Evolutionary conservation across 108 stramenopile genomes (phyloP), one percentile per base, ranked within the genome.

Genomic region (Cylindrotheca fusiformis): DNA sequence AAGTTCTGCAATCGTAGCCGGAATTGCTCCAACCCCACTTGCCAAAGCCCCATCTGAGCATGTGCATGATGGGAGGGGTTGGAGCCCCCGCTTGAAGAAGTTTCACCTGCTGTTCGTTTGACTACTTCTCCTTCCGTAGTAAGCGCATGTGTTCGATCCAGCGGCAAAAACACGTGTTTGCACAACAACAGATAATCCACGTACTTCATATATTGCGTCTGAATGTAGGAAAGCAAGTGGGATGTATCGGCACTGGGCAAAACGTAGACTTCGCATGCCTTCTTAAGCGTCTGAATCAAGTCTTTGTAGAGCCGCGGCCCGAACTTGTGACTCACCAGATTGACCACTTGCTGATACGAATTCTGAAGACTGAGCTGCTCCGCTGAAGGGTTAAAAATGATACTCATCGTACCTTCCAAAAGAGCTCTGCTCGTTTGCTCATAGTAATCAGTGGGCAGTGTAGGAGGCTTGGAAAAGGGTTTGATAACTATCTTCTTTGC

Each of bases 381-480:
- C 54, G 41, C 50, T 50, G 47, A 30, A 36, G 23, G 45, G 10
- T 30, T 18, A 26, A 68, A 56, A 23, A 74, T 54, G 51, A 73
- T 48, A 5, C 55, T 58, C 48, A 67, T 54, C 8, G 81, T 74
- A 30, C 85, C 84, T 25, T 77, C 46, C 36, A 78, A 51, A 32
- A 92, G 62, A 12, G 73, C 60, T 6, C 52, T 48, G 4, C 76
- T 71, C 8, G 82, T 78, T 2, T 69, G 25, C 21, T 81, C 82
- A 60, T 93, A 93, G 67, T 86, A 93, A 52, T 89, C 77, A 4
- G 53, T 31, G 3, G 91, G 91, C 18, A 89, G 50, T 18, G 69
- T 58, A n/a, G 91, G 91, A 3, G 91, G 91, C 49, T 82, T 85
- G 20, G 65, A 44, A 58, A 83, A 93, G 20, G 87, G 84, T 55